Evolutionary conservation across 73 alveolate genomes (phyloP).

Genomic region (Paramecium primaurelia): DNA sequence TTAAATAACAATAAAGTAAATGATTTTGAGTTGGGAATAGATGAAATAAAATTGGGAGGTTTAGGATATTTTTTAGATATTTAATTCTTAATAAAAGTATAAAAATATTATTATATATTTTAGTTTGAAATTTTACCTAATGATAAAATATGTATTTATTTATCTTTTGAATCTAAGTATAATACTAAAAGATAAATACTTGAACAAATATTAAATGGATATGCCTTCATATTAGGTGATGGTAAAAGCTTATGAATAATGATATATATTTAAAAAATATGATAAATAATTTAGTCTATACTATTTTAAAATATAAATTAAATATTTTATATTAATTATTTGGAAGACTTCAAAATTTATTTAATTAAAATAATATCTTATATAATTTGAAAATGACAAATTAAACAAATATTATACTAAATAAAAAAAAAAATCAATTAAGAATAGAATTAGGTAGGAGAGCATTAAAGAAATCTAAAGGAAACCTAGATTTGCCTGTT

Average conservation of each 20-base stretch:
- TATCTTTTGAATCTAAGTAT: neutral
- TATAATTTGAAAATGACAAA: neutral
- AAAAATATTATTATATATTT: neutral
- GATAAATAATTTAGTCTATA: neutral
- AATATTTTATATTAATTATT: too few species aligned
- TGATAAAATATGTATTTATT: neutral
- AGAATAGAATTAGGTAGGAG: constrained; percentile 1
- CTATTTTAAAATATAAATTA: too few species aligned
- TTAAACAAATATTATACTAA: neutral
- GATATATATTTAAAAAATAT: too few species aligned
- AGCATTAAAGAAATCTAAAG: constrained; percentile 4
- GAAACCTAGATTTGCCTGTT: constrained; percentile 8
- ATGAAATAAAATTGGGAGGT: constrained; percentile 45
- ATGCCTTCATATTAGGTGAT: neutral
- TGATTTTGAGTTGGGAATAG: constrained; percentile 42
- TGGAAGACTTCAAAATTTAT: neutral
- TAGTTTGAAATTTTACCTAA: constrained; percentile 38
- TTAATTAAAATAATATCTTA: neutral
- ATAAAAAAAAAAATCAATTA: neutral
- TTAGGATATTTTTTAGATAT: neutral
- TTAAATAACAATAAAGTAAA: neutral
- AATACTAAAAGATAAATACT: neutral
- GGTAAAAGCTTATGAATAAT: neutral
- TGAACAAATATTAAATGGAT: neutral
- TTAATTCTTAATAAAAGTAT: neutral